phyloP scores from a whole-genome alignment of 805 yeast genomes.

The Jamesozyma piceae region DNA sequence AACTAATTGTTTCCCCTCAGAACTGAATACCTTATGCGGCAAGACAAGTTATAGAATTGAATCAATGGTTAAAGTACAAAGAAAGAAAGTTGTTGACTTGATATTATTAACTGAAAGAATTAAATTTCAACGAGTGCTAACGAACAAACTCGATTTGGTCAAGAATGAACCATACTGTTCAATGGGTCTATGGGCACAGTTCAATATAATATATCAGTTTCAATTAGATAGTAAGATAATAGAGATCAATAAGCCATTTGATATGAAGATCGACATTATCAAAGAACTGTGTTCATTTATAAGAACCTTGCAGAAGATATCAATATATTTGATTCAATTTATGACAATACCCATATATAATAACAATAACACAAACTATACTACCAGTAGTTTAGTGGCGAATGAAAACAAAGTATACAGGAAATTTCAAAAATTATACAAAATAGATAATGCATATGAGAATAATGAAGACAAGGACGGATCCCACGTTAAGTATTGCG shows the following conservation, averaged over 20 bases:
- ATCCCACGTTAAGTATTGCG: no score
- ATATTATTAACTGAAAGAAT: background rate
- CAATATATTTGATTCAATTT: background rate
- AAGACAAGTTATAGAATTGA: conserved; percentile 12
- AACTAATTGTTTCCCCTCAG: no score
- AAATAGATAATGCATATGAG: no score
- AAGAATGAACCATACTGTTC: background rate
- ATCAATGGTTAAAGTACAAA: conserved; percentile 2
- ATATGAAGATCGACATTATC: background rate
- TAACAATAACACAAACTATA: background rate
- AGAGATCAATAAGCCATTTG: background rate
- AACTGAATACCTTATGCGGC: conserved; percentile 9
- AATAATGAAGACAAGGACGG: no score
- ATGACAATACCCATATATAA: background rate
- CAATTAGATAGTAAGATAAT: background rate
- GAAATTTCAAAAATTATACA: no score
- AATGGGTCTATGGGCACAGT: background rate
- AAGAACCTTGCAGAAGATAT: no score
- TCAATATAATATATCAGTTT: background rate
- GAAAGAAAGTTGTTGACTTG: background rate
- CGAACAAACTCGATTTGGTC: background rate
- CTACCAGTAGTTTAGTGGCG: no score
- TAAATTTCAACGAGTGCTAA: background rate
- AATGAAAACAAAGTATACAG: no score
- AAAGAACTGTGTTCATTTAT: no score